Conservation (phyloP, 73 alveolate species). For the Durusdinium trenchii region DNA sequence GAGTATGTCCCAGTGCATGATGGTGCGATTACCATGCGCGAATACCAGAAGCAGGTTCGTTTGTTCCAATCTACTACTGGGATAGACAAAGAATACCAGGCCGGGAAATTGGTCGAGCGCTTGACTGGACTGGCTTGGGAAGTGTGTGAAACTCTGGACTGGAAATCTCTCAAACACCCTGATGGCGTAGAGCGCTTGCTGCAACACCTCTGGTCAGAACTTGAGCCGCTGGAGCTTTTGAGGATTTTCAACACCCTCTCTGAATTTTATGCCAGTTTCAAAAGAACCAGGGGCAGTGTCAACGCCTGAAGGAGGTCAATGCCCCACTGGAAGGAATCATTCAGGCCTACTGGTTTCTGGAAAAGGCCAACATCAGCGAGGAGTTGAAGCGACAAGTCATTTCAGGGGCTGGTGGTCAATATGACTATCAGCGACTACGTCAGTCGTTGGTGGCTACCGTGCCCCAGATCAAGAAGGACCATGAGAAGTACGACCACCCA, state of each 20-base stretch:
- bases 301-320: not conserved
- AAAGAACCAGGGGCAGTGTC: not conserved
- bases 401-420: not conserved
- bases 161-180: not conserved
- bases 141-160: not conserved
- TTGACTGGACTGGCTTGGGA: not conserved
- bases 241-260: not conserved
- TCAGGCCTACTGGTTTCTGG: constrained; percentile 17
- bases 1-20: constrained; percentile 7
- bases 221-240: not conserved
- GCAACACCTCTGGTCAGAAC: constrained; percentile 12
- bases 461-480: not conserved
- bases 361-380: not conserved
- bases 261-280: not conserved
- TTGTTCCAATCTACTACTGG: not conserved
- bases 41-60: not conserved
- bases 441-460: not conserved
- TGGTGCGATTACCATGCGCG: constrained; percentile 10
- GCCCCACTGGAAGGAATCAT: not conserved
- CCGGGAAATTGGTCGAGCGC: not conserved
- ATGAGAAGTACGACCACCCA: not conserved
- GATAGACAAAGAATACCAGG: not conserved
- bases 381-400: not conserved
- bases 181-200: not conserved
- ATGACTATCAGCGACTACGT: not conserved